These are phyloP conservation scores for Litchi chinensis DNA, from an alignment of 345 rosid species.

Conservation along the genomic window DNA sequence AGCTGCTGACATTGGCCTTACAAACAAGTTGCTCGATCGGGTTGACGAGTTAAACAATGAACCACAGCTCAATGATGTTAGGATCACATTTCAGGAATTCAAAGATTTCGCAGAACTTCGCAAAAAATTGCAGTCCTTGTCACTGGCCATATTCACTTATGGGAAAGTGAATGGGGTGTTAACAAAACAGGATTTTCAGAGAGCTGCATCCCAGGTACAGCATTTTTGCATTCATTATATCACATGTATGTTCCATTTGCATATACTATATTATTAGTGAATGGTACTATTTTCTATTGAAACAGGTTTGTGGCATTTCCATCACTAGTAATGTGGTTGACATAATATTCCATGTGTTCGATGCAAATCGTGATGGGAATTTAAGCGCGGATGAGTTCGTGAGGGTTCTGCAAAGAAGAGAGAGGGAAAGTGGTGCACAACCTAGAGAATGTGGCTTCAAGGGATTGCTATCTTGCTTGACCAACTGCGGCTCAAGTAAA, in stretches of 20 bases:
- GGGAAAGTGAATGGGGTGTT: conserved; percentile 59
- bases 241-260: no score
- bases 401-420: conserved; percentile 45
- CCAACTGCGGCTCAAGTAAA: conserved; percentile 30
- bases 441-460: conserved; percentile 28
- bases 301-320: conserved; percentile 56
- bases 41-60: conserved; percentile 47
- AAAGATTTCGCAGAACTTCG: conserved; percentile 61
- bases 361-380: conserved; percentile 52
- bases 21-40: conserved; percentile 53
- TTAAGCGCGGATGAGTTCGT: conserved; percentile 62
- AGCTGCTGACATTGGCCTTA: conserved; percentile 58
- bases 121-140: conserved; percentile 48
- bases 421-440: conserved; percentile 32
- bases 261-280: no score
- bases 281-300: not conserved
- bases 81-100: conserved; percentile 58
- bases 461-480: conserved; percentile 47
- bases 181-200: conserved; percentile 61
- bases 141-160: conserved; percentile 64
- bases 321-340: conserved; percentile 49
- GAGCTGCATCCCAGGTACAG: conserved; percentile 66
- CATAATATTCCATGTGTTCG: conserved; percentile 61
- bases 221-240: not conserved
- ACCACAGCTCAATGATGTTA: conserved; percentile 35